Evolutionary conservation across 1,139 yeast species (phyloP).

Genomic region (Blastobotrys raffinosifermentans): DNA sequence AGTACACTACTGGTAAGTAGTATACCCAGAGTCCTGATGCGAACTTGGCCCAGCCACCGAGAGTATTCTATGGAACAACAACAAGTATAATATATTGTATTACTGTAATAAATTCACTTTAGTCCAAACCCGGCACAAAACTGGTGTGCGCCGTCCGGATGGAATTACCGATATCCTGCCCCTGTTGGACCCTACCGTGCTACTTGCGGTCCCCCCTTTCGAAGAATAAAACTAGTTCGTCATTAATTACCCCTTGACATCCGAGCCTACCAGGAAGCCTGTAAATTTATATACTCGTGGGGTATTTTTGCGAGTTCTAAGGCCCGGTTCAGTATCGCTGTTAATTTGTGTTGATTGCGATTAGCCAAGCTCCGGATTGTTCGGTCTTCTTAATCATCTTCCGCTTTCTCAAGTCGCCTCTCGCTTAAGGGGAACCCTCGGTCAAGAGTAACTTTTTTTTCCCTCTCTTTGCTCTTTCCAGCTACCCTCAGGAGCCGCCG

Average conservation of each 20-base stretch:
- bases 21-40: not conserved
- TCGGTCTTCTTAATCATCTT: not conserved
- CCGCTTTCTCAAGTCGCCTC: not conserved
- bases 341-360: too few species aligned
- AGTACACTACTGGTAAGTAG: not conserved
- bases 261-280: too few species aligned
- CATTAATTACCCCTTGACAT: too few species aligned
- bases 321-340: too few species aligned
- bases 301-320: too few species aligned
- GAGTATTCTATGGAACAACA: too few species aligned
- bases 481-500: constrained; percentile 6
- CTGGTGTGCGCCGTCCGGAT: not conserved
- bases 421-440: not conserved
- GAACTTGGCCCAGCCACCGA: too few species aligned
- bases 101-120: not conserved
- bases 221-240: too few species aligned
- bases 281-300: too few species aligned
- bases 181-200: too few species aligned
- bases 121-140: not conserved
- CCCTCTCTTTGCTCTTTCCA: not conserved
- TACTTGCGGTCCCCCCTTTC: too few species aligned
- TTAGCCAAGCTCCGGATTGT: constrained; percentile 1
- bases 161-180: constrained; percentile 1
- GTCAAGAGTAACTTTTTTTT: not conserved
- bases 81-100: not conserved